Evolutionary conservation across 495 filamentous ascomycete genomes (phyloP), one percentile per base, ranked within the genome.

Genomic region (Jackrogersella minutella): DNA sequence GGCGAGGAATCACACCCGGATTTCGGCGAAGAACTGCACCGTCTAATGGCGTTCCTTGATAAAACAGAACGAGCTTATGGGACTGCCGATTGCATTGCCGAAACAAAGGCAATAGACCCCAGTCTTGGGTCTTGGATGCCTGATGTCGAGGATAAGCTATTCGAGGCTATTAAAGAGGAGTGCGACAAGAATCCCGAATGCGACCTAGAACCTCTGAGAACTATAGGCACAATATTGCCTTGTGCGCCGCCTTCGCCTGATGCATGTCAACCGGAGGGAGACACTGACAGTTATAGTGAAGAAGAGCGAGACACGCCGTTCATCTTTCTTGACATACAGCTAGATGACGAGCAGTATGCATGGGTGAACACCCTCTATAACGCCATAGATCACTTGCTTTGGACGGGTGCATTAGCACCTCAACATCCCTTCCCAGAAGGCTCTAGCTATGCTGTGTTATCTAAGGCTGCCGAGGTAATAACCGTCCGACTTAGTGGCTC

Each of bases 21-120:
- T 4, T 78, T 88, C 54, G 46, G 78, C 14, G 76, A 82, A 19
- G 88, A 91, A 70, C 70, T 85, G 14, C 93, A 96, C 71, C 87
- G 93, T 21, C 69, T 97, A n/a, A 86, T 97, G 77, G 93, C 92
- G 17, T 96, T 97, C 69, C 80, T 97, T 30, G 91, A 96, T 63
- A 77, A 74, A 16, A 92, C 93, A 10, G 82, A 88, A 5, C 87
- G 93, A 39, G 85, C 88, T n/a, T 97, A 96, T 74, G 93, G 90
- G 5, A 91, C 90, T 55, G 82, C 82, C 13, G 91, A 93, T 66
- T 56, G 62, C 17, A 64, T 79, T 13, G 49, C 73, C 1, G 62
- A 76, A 33, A 70, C 70, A 4, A 69, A 70, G 31, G 61, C 49
- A 33, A 58, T 74, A 41, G 70, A 73, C 33, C 55, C 63, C 2